phyloP scores from a whole-genome alignment of 176 grass and related monocot genomes.

The barley (Hordeum vulgare) region MorexV3_pseudomolecules_assembly NC_058519.1:450139649-450140148 shows the following conservation, averaged over 20 bases:
- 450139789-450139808: slow-evolving; percentile 49
- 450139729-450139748: slow-evolving; percentile 89
- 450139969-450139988: background rate
- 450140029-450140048: background rate
- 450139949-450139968: background rate
- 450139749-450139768: slow-evolving; percentile 50
- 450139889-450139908: background rate
- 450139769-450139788: slow-evolving; percentile 65
- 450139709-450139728: slow-evolving; percentile 68
- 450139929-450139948: background rate
- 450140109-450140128: background rate
- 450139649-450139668: background rate
- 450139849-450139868: slow-evolving; percentile 87
- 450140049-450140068: background rate
- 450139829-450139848: slow-evolving; percentile 39
- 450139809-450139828: background rate
- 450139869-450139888: slow-evolving; percentile 32
- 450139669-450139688: background rate
- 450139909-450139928: background rate
- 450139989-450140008: background rate
- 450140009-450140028: background rate
- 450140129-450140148: slow-evolving; percentile 48
- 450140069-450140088: background rate
- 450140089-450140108: background rate
- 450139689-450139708: background rate